Conservation (phyloP, 345 rosid species). For the Rhodamnia argentea region DNA sequence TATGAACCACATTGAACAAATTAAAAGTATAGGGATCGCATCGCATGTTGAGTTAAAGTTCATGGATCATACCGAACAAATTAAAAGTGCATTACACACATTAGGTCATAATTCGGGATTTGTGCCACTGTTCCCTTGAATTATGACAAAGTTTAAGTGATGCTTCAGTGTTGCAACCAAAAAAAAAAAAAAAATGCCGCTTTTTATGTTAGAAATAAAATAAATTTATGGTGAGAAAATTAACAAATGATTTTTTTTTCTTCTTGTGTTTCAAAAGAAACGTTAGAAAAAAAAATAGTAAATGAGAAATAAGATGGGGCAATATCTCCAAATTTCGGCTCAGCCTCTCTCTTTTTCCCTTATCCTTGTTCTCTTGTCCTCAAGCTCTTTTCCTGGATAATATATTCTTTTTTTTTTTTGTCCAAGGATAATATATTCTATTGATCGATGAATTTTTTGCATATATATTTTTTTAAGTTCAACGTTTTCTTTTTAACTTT, state of each 20-base stretch:
- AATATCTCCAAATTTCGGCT: background rate
- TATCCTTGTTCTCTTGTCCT: background rate
- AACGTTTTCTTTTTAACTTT: background rate
- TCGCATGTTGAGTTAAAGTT: no score
- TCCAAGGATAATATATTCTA: background rate
- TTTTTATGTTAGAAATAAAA: background rate
- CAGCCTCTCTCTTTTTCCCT: background rate
- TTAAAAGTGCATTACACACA: no score
- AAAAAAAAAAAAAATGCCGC: no score
- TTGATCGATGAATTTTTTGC: background rate
- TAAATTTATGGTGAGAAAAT: background rate
- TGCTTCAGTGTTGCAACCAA: background rate
- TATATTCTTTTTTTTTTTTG: no score
- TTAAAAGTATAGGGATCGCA: no score
- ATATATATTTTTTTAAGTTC: background rate
- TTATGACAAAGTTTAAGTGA: background rate
- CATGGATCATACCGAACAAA: no score
- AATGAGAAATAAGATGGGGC: background rate
- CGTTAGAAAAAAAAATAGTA: background rate
- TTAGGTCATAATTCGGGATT: no score
- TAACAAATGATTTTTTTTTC: background rate
- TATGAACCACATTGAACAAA: no score
- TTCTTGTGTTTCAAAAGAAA: background rate
- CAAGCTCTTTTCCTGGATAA: background rate
- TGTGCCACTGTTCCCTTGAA: no score